A percentile compares a stretch with the other conserved stretches of the same genome.
phyloP scores from a whole-genome alignment of 352 stramenopile species.

The Phytophthora citrophthora region DNA sequence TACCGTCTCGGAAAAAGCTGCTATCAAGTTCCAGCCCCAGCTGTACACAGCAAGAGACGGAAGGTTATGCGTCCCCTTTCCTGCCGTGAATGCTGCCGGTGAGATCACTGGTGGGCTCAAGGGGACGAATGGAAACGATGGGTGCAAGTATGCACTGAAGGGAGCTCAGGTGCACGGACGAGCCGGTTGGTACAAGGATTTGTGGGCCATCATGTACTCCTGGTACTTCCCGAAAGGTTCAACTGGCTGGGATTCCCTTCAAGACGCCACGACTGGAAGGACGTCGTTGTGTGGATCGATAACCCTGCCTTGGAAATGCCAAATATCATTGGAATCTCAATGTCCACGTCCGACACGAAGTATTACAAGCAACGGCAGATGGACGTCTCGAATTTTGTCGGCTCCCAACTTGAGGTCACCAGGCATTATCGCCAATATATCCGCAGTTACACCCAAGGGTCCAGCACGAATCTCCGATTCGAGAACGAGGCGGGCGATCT shows the following conservation, averaged over 20 bases:
- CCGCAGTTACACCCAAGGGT: neutral
- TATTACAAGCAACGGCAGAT: neutral
- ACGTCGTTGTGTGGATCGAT: conserved; percentile 14
- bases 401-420: neutral
- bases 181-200: neutral
- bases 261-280: conserved; percentile 15
- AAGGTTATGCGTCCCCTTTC: neutral
- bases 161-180: conserved; percentile 13
- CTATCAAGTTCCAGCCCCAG: conserved; percentile 11
- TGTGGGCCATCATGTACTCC: conserved; percentile 17
- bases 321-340: conserved; percentile 1
- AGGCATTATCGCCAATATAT: too few species aligned
- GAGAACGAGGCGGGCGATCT: neutral
- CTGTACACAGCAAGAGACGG: neutral
- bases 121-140: neutral
- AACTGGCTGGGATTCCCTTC: neutral
- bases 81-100: neutral
- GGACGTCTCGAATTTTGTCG: neutral
- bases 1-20: conserved; percentile 4
- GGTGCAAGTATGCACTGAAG: neutral
- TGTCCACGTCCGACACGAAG: conserved; percentile 3
- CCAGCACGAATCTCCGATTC: conserved; percentile 8
- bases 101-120: neutral
- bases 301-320: neutral
- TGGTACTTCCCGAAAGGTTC: conserved; percentile 22